Base-by-base conservation (phyloP, 129 eudicot genomes). In the Artemisia annua region DNA sequence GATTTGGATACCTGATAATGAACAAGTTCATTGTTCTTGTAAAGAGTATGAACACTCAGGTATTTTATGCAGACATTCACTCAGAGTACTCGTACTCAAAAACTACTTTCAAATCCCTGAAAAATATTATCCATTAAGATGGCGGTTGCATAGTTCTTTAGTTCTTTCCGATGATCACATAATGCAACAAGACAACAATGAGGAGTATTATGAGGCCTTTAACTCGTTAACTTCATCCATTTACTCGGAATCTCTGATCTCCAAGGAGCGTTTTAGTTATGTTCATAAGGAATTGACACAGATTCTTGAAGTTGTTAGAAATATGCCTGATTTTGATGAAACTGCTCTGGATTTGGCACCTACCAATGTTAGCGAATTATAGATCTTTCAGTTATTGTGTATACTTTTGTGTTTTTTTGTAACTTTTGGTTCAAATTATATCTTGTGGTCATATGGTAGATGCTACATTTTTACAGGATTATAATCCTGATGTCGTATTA, bases 1-100 rank as follows among this genome's bases (percentile, higher is more conserved):
- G 44, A 78, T 81, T 59, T 88, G 95, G 90, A 81, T 81, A 39
- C 88, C 90, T 52, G 91, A 88, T 49, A 87, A 74, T n/a, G 95
- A 85, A 77, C 91, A 81, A 66, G 83, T 88, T 81, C 91, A 88
- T 60, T 88, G 95, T 63, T 85, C 95, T 72, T 88, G 95, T 68
- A 88, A 88, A 72, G 91, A 88, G 60, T 85, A 81, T 54, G 95
- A 85, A 63, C 91, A 88, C 67, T 88, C 95, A 3, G 91, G 91
- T 51, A 83, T 77, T 51, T 71, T 85, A 50, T 88, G 95, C 71
- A 63, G 95, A 54, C 95, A 85, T 81, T 81, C 91, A 17, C 57
- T 88, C 49, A 82, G 95, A 61, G 84, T 88, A 49, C 83, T 88
- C 35, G 84, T 88, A 28, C 78, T 79, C 13, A 88, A 88, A 83